Conservation (phyloP, 768 basidiomycete species). For the Leccinum rimulosum region DNA sequence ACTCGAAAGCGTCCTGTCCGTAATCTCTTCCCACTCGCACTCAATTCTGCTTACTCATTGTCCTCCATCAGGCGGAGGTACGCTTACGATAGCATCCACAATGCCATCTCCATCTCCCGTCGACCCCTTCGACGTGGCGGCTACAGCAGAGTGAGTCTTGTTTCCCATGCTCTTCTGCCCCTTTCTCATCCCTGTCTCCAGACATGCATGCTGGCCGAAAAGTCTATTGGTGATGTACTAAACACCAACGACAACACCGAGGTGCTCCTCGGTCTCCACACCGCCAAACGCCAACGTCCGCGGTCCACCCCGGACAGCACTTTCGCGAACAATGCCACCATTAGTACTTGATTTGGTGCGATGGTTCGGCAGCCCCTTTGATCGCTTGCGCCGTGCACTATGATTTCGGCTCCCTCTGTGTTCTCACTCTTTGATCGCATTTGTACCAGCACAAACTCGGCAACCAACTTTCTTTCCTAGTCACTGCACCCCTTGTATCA, state of each 20-base stretch:
- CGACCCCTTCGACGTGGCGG: constrained; percentile 57
- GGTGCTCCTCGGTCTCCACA: constrained; percentile 65
- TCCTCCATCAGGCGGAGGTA: constrained; percentile 57
- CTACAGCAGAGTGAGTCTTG: constrained; percentile 47
- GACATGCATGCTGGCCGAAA: constrained; percentile 69
- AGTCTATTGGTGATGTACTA: constrained; percentile 68
- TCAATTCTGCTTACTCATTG: constrained; percentile 5
- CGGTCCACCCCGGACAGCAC: constrained; percentile 17
- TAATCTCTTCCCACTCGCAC: constrained; percentile 9
- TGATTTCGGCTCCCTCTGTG: constrained; percentile 1
- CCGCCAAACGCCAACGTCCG: constrained; percentile 21
- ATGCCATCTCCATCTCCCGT: constrained; percentile 69
- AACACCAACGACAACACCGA: constrained; percentile 65
- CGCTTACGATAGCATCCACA: constrained; percentile 78
- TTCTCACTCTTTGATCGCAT: constrained; percentile 14
- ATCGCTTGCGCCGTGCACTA: neutral
- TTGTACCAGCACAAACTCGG: constrained; percentile 21
- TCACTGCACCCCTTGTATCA: constrained; percentile 20
- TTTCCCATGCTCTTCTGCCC: neutral
- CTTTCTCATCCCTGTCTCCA: constrained; percentile 25
- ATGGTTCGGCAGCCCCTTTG: neutral
- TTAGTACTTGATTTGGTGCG: constrained; percentile 24
- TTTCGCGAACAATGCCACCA: constrained; percentile 15
- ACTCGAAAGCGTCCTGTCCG: constrained; percentile 71
- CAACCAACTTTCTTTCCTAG: constrained; percentile 12